Percentiles rank a stretch among this genome's conserved stretches.
phyloP scores from a whole-genome alignment of 192 early-diverging fungal genomes.

The Backusella australiensis region DNA sequence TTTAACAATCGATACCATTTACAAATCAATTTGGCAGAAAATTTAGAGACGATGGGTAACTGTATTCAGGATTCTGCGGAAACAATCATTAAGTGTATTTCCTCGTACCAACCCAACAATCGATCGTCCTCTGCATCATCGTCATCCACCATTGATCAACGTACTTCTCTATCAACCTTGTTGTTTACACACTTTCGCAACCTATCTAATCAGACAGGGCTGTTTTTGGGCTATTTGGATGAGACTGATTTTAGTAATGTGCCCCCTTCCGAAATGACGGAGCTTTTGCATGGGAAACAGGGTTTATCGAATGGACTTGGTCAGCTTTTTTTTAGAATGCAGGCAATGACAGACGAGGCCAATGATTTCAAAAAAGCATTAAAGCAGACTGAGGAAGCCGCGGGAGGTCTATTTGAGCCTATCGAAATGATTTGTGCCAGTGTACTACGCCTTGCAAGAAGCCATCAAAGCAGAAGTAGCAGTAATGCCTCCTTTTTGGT shows the following conservation, averaged over 20 bases:
- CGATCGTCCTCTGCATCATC: neutral
- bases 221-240: conserved; percentile 14
- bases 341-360: conserved; percentile 17
- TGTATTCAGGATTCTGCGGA: conserved; percentile 27
- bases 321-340: conserved; percentile 12
- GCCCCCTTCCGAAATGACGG: neutral
- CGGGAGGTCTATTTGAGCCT: neutral
- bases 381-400: neutral
- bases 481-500: conserved; percentile 5
- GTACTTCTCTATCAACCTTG: neutral
- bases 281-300: conserved; percentile 1
- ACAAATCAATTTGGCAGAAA: conserved; percentile 18
- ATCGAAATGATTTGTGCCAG: conserved; percentile 17
- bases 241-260: conserved; percentile 16
- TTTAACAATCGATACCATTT: conserved; percentile 4
- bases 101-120: neutral
- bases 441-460: neutral
- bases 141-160: neutral
- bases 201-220: conserved; percentile 8
- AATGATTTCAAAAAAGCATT: neutral
- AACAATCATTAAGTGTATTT: conserved; percentile 11
- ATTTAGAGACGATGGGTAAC: conserved; percentile 17
- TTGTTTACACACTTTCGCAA: conserved; percentile 25
- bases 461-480: neutral
- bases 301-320: neutral